A percentile compares a stretch with the other conserved stretches of the same genome.
Evolutionary conservation across 495 filamentous ascomycete species (phyloP).

Genomic region (Hypoxylon lienhwacheense): DNA sequence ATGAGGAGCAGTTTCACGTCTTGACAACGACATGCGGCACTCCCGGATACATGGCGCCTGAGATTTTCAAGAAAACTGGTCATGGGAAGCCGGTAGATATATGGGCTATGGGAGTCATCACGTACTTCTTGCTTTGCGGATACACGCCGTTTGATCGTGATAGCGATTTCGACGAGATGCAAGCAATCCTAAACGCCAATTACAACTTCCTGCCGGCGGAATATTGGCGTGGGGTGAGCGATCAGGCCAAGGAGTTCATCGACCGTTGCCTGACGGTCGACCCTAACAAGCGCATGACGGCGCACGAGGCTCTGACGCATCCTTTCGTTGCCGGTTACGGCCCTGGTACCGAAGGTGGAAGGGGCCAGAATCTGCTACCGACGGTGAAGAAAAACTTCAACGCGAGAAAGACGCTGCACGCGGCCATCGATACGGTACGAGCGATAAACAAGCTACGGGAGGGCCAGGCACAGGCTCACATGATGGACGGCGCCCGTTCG

Average conservation of each 20-base stretch:
- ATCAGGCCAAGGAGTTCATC: conserved; percentile 86
- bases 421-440: conserved; percentile 96
- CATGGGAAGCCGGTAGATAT: conserved; percentile 91
- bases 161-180: conserved; percentile 97
- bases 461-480: conserved; percentile 59
- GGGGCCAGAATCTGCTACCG: conserved; percentile 74
- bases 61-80: conserved; percentile 86
- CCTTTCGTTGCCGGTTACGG: conserved; percentile 73
- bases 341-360: conserved; percentile 40
- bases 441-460: conserved; percentile 96
- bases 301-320: conserved; percentile 88
- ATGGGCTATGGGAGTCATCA: conserved; percentile 96
- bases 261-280: conserved; percentile 81
- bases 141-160: conserved; percentile 99
- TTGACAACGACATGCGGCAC: conserved; percentile 97
- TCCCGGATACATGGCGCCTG: conserved; percentile 96
- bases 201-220: conserved; percentile 95
- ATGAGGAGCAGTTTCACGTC: conserved; percentile 98
- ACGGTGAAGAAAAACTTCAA: conserved; percentile 99
- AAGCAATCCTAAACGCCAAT: conserved; percentile 94
- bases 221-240: conserved; percentile 94
- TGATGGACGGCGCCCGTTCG: conserved; percentile 68
- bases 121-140: conserved; percentile 96
- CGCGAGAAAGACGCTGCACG: conserved; percentile 87
- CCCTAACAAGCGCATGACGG: conserved; percentile 83